A percentile compares a stretch with the other conserved stretches of the same genome.
Evolutionary conservation across 768 basidiomycete genomes (phyloP).

Genomic region (Psilocybe cubensis): DNA sequence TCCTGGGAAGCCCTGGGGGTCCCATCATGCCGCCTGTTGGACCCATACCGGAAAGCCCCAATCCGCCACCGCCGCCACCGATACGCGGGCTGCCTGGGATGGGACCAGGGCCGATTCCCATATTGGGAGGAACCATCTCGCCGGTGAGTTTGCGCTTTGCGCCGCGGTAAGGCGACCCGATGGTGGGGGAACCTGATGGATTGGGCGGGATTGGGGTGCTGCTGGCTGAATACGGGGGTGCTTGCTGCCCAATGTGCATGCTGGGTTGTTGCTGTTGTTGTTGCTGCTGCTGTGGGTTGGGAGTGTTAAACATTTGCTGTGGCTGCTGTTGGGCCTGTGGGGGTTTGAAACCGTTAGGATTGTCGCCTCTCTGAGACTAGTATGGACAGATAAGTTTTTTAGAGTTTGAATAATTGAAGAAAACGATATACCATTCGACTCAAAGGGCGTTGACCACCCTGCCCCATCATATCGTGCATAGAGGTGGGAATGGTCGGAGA

Average conservation of each 20-base stretch:
- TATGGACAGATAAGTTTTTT: not conserved
- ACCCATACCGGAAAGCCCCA: conserved; percentile 7
- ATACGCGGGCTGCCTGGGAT: conserved; percentile 13
- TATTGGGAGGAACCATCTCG: conserved; percentile 23
- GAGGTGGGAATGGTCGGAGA: conserved; percentile 32
- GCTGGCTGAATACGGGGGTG: conserved; percentile 2
- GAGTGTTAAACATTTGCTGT: conserved; percentile 1
- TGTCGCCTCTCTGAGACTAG: conserved; percentile 18
- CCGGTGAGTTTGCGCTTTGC: conserved; percentile 31
- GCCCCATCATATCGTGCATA: conserved; percentile 19
- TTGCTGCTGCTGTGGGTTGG: not conserved
- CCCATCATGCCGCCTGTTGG: conserved; percentile 8
- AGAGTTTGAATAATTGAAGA: not conserved
- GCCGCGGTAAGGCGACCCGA: conserved; percentile 32
- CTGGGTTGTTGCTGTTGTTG: conserved; percentile 20
- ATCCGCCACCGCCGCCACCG: conserved; percentile 5
- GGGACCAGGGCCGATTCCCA: conserved; percentile 1
- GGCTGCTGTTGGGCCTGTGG: not conserved
- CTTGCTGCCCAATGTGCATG: conserved; percentile 9
- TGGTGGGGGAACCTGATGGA: conserved; percentile 14
- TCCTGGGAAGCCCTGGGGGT: conserved; percentile 8
- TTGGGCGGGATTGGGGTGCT: conserved; percentile 11
- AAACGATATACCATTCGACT: conserved; percentile 21
- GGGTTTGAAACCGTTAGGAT: conserved; percentile 19
- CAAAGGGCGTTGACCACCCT: conserved; percentile 23